Base-by-base conservation (phyloP, 2,329 filamentous ascomycete genomes). In the Aspergillus quadricinctus region DNA sequence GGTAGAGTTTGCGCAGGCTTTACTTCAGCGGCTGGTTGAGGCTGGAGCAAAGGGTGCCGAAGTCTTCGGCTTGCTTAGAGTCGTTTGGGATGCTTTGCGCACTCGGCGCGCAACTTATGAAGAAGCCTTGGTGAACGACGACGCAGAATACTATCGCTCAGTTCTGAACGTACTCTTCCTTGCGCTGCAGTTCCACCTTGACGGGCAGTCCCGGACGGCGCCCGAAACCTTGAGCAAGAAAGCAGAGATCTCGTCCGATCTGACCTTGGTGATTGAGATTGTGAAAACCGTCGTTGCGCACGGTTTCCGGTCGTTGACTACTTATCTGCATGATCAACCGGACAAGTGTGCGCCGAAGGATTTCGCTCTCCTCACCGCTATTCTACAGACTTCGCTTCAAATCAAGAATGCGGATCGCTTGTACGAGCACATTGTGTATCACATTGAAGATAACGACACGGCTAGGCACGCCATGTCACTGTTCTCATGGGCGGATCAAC, bases 401-500 rank as follows among this genome's bases (percentile, higher is more conserved):
- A 83, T 96, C 29, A 90, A 91, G 0, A 87, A 88, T 49, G 87
- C 90, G 57, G 85, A 89, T 54, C 83, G 89, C 61, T 84, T 86
- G 50, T 85, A 89, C 60, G 80, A 83, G 14, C 87, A 91, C 64
- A 83, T 93, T 40, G 80, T 90, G 1, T 83, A 84, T 49, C 86
- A 92, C 69, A 78, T 88, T 54, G 75, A 81, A n/a, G 80, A 83
- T 58, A 81, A 80, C 55, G 86, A 89, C 61, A 87, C 88, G 1
- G 82, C 90, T 48, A 89, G 93, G 66, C 89, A 92, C 58, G 92
- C 92, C 0, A 87, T 88, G 5, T 91, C 89, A 35, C 81, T 99
- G 4, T 97, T 93, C 74, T 96, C 92, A 0, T 99, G 94, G 94
- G 85, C 93, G 3, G 92, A 97, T 72, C 86, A 88, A 62, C 81